Base-by-base conservation (phyloP, 176 grass and related monocot genomes). In the Aegilops bicornis region DNA sequence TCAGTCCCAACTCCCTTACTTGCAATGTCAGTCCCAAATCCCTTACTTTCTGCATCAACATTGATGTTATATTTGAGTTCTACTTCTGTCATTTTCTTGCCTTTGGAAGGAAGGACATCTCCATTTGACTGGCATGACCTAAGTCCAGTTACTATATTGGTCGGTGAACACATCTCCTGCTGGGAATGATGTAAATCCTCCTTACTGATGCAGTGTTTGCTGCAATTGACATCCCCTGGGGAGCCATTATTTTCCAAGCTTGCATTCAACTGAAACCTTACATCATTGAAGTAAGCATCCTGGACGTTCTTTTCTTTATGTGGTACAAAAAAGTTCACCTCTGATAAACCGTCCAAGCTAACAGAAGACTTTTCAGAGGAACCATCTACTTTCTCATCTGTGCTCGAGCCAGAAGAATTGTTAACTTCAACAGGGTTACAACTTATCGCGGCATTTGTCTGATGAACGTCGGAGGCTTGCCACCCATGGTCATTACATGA, bases 401-500 rank as follows among this genome's bases (percentile, higher is more conserved):
- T 66, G 82, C 79, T 39, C 29, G 9, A 68, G 62, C 37, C 54
- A 67, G 82, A 86, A 83, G 82, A 85, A 79, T 61, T 79, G 7
- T 58, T 81, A 83, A 76, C 77, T 79, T 87, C 84, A 58, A 48
- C 40, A 20, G 82, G 63, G 17, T 54, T 82, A 77, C 79, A 80
- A 48, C 16, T 54, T 54, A 54, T 54, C 6, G 10, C 60, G n/a
- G 61, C 80, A 84, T 79, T 42, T 67, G 76, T 79, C 58, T 64
- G 73, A 68, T 80, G 59, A 69, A 37, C 31, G 89, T 70, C 79
- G 71, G 89, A 80, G 20, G 73, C 78, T 85, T 56, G 37, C 85
- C 89, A 88, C 66, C 80, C 81, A 83, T 76, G 84, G 89, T 87
- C 86, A 83, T 71, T 78, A 40, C 84, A 81, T 73, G 87, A 61